Evolutionary conservation across 2,329 filamentous ascomycete species (phyloP).

Genomic region (Phaeomoniella chlamydospora): DNA sequence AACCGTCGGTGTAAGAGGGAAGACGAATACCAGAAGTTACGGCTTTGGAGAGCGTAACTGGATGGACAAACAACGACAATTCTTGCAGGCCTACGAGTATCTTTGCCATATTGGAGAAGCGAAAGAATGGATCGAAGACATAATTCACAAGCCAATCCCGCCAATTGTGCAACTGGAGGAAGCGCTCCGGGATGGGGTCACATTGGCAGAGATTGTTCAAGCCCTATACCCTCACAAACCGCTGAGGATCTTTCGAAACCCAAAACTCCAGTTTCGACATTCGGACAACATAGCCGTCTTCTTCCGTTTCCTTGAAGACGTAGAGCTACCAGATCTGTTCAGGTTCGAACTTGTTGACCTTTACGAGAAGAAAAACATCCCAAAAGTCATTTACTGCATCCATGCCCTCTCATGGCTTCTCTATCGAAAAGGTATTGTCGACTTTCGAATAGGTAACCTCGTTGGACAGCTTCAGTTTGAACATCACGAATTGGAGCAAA

Average conservation of each 20-base stretch:
- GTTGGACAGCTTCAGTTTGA: constrained; percentile 95
- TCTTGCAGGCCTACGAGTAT: constrained; percentile 93
- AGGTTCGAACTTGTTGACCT: constrained; percentile 93
- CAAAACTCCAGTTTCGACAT: constrained; percentile 81
- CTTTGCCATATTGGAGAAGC: constrained; percentile 97
- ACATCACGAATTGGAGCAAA: constrained; percentile 91
- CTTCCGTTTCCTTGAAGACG: constrained; percentile 82
- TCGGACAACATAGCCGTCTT: constrained; percentile 97
- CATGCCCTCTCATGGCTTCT: constrained; percentile 96
- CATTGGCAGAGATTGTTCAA: constrained; percentile 84
- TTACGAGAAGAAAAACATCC: constrained; percentile 99
- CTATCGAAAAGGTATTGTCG: constrained; percentile 84
- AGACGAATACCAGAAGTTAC: constrained; percentile 37
- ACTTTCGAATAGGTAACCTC: constrained; percentile 91
- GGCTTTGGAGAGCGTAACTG: constrained; percentile 76
- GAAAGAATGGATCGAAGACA: constrained; percentile 96
- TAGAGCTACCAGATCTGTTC: constrained; percentile 88
- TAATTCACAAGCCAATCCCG: constrained; percentile 72
- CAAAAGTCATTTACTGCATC: constrained; percentile 97
- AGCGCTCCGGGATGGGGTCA: constrained; percentile 81
- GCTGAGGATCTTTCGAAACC: constrained; percentile 70
- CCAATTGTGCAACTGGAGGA: constrained; percentile 91
- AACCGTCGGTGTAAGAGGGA: constrained; percentile 35
- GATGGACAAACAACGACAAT: constrained; percentile 98
- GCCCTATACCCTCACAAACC: constrained; percentile 65